Conservation (phyloP, 2,329 filamentous ascomycete species). For the Amylocarpus encephaloides region DNA sequence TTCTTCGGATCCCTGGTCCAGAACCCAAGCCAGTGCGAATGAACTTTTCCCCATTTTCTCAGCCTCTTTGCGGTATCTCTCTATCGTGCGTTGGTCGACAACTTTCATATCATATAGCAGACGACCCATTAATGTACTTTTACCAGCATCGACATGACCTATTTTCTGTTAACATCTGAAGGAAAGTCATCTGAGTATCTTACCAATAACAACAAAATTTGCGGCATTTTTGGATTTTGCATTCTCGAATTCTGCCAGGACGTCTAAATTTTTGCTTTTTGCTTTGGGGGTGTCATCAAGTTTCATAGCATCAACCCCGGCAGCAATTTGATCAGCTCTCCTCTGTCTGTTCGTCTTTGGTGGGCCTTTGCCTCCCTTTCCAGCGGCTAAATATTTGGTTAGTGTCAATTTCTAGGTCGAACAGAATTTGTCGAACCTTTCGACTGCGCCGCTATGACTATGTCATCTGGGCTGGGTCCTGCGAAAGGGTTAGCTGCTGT, state of each 20-base stretch:
- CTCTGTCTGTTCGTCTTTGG: conserved; percentile 36
- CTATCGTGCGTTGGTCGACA: conserved; percentile 80
- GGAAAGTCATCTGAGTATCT: not conserved
- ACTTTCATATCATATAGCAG: conserved; percentile 82
- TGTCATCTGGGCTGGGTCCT: conserved; percentile 85
- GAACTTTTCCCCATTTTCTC: conserved; percentile 90
- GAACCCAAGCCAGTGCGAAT: conserved; percentile 93
- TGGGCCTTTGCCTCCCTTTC: conserved; percentile 33
- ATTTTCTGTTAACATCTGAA: conserved; percentile 13
- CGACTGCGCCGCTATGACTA: conserved; percentile 80
- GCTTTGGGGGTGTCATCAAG: conserved; percentile 50
- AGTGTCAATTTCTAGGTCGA: conserved; percentile 29
- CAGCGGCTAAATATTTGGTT: conserved; percentile 38
- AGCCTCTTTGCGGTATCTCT: conserved; percentile 82
- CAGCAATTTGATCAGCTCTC: conserved; percentile 38
- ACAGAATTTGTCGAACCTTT: conserved; percentile 61
- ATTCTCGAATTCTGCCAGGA: conserved; percentile 73
- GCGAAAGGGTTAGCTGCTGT: conserved; percentile 60
- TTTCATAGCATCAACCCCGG: conserved; percentile 40
- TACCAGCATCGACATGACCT: conserved; percentile 96
- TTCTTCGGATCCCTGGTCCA: conserved; percentile 89
- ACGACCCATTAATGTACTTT: conserved; percentile 97
- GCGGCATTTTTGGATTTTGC: conserved; percentile 70
- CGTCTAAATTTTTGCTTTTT: conserved; percentile 75
- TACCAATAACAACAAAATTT: conserved; percentile 90